Percentiles rank a stretch among this genome's conserved stretches.
Conservation (phyloP, 768 basidiomycete genomes). For the Dioszegia aurantiaca region DNA sequence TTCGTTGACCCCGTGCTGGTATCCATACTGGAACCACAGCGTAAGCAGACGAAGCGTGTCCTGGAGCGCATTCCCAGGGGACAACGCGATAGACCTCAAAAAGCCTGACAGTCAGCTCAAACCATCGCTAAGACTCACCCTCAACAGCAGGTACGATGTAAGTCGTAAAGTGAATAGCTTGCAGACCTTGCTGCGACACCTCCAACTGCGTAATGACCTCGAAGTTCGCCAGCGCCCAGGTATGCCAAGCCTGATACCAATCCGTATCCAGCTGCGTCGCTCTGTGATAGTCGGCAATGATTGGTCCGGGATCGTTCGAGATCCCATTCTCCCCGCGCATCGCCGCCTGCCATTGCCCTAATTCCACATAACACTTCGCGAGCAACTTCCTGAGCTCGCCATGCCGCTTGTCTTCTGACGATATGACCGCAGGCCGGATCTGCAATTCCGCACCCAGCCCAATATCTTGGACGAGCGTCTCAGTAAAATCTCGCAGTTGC, state of each 20-base stretch:
- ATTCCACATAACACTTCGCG: slow-evolving; percentile 95
- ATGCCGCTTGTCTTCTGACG: slow-evolving; percentile 52
- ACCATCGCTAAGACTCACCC: slow-evolving; percentile 21
- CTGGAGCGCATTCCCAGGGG: slow-evolving; percentile 85
- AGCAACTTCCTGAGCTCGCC: slow-evolving; percentile 74
- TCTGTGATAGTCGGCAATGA: slow-evolving; percentile 70
- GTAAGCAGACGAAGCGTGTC: slow-evolving; percentile 90
- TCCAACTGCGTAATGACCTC: slow-evolving; percentile 85
- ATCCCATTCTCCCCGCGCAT: slow-evolving; percentile 71
- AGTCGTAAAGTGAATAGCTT: slow-evolving; percentile 64
- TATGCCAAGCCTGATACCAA: slow-evolving; percentile 99
- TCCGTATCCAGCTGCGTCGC: slow-evolving; percentile 86
- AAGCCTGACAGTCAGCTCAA: slow-evolving; percentile 54
- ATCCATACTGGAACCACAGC: slow-evolving; percentile 96
- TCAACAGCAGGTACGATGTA: slow-evolving; percentile 92
- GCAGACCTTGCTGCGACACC: slow-evolving; percentile 61
- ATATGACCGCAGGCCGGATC: slow-evolving; percentile 52
- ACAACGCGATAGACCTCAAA: slow-evolving; percentile 88
- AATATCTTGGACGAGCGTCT: slow-evolving; percentile 71
- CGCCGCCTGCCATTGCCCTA: slow-evolving; percentile 88
- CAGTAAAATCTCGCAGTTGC: slow-evolving; percentile 77
- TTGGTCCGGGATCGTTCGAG: slow-evolving; percentile 57
- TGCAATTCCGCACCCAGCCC: slow-evolving; percentile 61
- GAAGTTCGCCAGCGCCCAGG: slow-evolving; percentile 95
- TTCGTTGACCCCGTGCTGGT: slow-evolving; percentile 80